Evolutionary conservation across 2,329 filamentous ascomycete species (phyloP).

Genomic region (Teratosphaeria zuluensis): DNA sequence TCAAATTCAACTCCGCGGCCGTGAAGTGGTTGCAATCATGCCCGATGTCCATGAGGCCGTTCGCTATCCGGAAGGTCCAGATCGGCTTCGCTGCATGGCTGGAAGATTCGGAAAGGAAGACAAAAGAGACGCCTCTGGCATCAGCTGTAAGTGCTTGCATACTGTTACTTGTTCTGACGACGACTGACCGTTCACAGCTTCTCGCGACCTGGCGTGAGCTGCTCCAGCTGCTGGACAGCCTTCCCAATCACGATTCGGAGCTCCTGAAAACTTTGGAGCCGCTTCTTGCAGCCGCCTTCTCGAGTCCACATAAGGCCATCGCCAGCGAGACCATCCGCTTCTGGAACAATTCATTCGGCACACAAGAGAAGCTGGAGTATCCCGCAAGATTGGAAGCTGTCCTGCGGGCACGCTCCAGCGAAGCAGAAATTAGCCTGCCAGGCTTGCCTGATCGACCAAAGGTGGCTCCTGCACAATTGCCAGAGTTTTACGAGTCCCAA

Average conservation of each 20-base stretch:
- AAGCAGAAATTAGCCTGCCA: conserved; percentile 44
- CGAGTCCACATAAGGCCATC: conserved; percentile 41
- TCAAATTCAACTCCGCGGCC: conserved; percentile 6
- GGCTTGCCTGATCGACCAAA: conserved; percentile 32
- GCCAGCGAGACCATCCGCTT: conserved; percentile 44
- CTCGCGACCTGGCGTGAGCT: conserved; percentile 1
- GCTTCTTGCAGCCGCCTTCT: conserved; percentile 44
- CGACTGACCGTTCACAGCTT: not conserved
- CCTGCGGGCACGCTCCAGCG: conserved; percentile 50
- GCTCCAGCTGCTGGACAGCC: conserved; percentile 43
- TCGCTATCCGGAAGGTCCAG: conserved; percentile 52
- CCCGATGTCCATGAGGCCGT: conserved; percentile 39
- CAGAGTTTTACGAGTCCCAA: conserved; percentile 18
- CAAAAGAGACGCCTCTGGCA: not conserved
- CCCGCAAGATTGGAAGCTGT: conserved; percentile 54
- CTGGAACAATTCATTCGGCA: conserved; percentile 65
- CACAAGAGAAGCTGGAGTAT: conserved; percentile 51
- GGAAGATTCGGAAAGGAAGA: conserved; percentile 38
- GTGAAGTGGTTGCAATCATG: conserved; percentile 27
- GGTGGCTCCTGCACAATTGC: conserved; percentile 25
- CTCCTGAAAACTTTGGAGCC: conserved; percentile 45
- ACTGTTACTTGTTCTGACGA: not conserved
- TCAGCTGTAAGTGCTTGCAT: conserved; percentile 1
- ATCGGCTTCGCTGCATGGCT: conserved; percentile 55
- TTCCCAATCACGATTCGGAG: conserved; percentile 49